Conservation (phyloP, 352 stramenopile species). For the Pythium pectinolyticum region DNA sequence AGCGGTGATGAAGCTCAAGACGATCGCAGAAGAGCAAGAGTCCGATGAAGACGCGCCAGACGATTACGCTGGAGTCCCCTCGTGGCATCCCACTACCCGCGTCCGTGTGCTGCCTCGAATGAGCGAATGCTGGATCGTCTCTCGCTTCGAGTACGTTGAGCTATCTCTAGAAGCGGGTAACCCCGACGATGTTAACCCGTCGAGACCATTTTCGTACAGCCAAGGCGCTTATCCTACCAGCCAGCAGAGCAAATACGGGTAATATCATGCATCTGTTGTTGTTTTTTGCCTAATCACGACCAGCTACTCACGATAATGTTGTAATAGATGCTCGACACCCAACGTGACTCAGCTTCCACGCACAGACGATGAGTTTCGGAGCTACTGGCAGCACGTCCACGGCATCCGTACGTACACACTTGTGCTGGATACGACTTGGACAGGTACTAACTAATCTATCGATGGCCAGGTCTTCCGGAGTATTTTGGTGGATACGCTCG, state of each 20-base stretch:
- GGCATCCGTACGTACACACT: constrained; percentile 32
- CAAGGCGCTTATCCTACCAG: neutral
- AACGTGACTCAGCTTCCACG: constrained; percentile 16
- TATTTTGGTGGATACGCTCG: constrained; percentile 41
- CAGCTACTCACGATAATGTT: neutral
- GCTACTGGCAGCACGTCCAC: constrained; percentile 41
- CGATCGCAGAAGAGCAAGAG: constrained; percentile 26
- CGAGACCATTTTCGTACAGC: neutral
- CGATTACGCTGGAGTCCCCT: neutral
- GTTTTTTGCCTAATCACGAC: too few species aligned
- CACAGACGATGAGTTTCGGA: constrained; percentile 38
- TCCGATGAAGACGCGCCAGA: neutral
- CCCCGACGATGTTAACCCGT: too few species aligned
- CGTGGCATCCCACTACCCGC: neutral
- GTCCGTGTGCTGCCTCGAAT: constrained; percentile 16
- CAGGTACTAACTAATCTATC: neutral
- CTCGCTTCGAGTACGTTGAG: constrained; percentile 23
- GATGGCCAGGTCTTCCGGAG: constrained; percentile 28
- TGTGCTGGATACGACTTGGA: neutral
- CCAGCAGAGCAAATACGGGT: too few species aligned
- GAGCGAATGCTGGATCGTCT: constrained; percentile 34
- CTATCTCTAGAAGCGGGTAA: neutral
- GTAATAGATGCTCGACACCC: constrained; percentile 7
- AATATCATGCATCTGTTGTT: too few species aligned
- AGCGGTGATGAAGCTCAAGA: constrained; percentile 35